phyloP scores from a whole-genome alignment of 2,329 filamentous ascomycete genomes.

The Fusarium neocosmosporiellum region DNA sequence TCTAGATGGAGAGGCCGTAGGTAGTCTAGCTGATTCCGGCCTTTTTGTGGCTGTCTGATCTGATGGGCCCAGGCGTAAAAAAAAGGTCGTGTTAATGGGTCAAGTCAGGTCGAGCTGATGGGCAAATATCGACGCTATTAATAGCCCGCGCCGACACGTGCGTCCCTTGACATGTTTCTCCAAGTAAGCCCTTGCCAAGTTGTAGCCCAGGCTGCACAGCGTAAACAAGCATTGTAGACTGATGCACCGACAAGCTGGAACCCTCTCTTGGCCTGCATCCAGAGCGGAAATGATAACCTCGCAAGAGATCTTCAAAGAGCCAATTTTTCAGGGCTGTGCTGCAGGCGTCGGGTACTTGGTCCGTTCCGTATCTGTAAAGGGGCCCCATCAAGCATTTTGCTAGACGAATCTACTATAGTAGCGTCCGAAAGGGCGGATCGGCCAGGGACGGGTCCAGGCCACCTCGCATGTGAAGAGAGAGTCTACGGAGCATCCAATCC shows the following conservation, averaged over 20 bases:
- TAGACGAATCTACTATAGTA: conserved; percentile 3
- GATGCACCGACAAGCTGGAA: not conserved
- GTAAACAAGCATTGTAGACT: not conserved
- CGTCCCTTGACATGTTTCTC: not conserved
- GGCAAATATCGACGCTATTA: not conserved
- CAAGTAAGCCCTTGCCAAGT: not conserved
- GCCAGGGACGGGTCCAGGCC: not conserved
- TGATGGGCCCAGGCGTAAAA: not conserved
- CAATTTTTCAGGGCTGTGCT: not conserved
- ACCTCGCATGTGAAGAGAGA: not conserved
- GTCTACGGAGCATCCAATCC: not conserved
- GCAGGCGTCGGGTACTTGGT: not conserved
- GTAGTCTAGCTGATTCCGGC: not conserved
- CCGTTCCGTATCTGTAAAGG: not conserved
- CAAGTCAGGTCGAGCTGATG: not conserved
- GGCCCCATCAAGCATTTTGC: conserved; percentile 1
- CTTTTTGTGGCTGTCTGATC: not conserved
- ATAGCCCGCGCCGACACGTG: not conserved
- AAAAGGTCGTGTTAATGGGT: not conserved
- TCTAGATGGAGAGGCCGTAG: not conserved
- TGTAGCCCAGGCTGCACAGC: not conserved
- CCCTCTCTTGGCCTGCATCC: not conserved
- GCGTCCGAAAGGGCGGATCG: not conserved
- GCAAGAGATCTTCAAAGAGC: not conserved
- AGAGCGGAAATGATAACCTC: not conserved